Base-by-base conservation (phyloP, 768 basidiomycete genomes). In the Lactarius hengduanensis region DNA sequence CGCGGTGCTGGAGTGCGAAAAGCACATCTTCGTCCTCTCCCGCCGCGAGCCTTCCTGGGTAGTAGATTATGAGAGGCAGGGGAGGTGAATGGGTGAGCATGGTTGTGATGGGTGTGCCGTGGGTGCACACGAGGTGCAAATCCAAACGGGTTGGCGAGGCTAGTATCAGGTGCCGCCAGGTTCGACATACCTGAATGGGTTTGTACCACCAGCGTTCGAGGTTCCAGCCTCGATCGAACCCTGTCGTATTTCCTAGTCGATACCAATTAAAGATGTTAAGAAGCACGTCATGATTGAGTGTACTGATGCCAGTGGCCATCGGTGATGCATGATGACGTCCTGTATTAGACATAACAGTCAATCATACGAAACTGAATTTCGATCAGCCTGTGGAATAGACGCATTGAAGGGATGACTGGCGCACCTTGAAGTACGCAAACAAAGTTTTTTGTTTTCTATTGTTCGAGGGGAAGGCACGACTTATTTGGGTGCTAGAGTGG, bases 201-300 rank as follows among this genome's bases (percentile, higher is more conserved):
- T 20, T 64, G 38, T 64, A 64, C 64, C 64, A 64, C 64, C 64
- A 64, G 4, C 64, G 58, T 8, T 64, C 58, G 57, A 40, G 38
- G 15, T 63, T 63, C 62, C 62, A 63, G 55, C 41, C 55, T 11
- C 16, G 8, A 32, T 47, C 56, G 11, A 38, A n/a, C 18, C 40
- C 45, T 22, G 50, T 26, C 26, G 26, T 22, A 18, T 20, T 62
- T 26, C 41, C 41, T 1, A 57, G 32, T 57, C 56, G 40, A 57
- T 41, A 57, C 30, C 56, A 63, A 26, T 63, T 15, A 57, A 63
- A 63, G 0, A 57, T 57, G 15, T 34, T 18, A 9, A 63, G 56
- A 43, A 63, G 62, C 20, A 63, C 56, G 9, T 63, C 41, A 8
- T 34, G 1, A n/a, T 57, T 63, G 15, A 57, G 62, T 9, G 56